Base-by-base conservation (phyloP, 139 green algal genomes). In the Chlorella sorokiniana region DNA sequence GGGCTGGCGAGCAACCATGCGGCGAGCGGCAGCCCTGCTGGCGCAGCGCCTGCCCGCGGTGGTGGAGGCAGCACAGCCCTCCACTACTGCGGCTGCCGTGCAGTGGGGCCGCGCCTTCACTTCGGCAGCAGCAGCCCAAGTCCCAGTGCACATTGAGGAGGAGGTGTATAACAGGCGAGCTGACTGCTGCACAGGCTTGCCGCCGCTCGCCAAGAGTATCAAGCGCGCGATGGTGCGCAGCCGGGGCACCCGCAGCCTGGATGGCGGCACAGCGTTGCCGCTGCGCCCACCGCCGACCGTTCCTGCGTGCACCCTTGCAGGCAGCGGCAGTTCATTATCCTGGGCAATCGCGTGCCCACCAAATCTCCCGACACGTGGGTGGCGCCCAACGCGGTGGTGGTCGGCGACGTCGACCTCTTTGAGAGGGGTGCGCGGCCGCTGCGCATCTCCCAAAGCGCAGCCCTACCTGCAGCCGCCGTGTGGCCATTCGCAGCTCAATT, bases 401-500 rank as follows among this genome's bases (percentile, higher is more conserved):
- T 93, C 64, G 94, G 94, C 22, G 94, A 98, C 67, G 93, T 97
- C 9, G 94, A 98, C 80, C 81, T 98, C 16, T 94, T 89, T 69
- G 93, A 97, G 73, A 83, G 82, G 87, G 93, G 95, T 56, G 16
- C 16, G 48, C 48, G 68, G 84, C 25, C 4, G 27, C 33, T 68
- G 48, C 6, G 45, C 69, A 22, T 25, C 54, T 8, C 54, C n/a
- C 31, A 27, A 1, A 33, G 54, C 23, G 7, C 52, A 61, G 25
- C 20, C 11, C 3, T n/a, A 33, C 56, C 6, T 29, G 56, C 56
- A 65, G 56, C 56, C 56, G 10, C 56, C n/a, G 7, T 6, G 25
- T 23, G 27, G 52, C 22, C 52, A 61, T 61, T 23, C 27, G 6
- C 52, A 10, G 52, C 3, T 20, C 6, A 61, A 23, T 23, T 61